phyloP scores from a whole-genome alignment of 345 rosid genomes.

The Laguncularia racemosa region DNA sequence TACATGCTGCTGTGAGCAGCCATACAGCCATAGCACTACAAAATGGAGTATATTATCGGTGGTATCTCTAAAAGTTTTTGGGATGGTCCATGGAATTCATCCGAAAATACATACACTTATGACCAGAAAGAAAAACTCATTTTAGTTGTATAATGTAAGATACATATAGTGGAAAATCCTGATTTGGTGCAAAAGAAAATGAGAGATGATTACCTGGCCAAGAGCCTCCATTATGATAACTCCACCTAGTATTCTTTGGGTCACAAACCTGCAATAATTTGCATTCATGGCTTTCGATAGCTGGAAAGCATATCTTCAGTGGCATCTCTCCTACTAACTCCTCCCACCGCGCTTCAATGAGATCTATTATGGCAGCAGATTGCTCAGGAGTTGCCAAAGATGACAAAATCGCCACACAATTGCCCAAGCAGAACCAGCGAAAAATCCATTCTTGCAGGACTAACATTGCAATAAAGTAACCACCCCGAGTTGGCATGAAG shows the following conservation, averaged over 20 bases:
- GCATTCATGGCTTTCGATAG: conserved; percentile 56
- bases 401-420: conserved; percentile 53
- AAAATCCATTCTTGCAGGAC: conserved; percentile 64
- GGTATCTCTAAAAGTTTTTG: too few species aligned
- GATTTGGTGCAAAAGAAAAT: too few species aligned
- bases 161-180: not conserved
- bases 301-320: not conserved
- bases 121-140: not conserved
- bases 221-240: conserved; percentile 67
- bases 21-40: conserved; percentile 62
- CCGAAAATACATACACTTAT: too few species aligned
- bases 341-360: conserved; percentile 7
- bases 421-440: conserved; percentile 63
- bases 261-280: conserved; percentile 55
- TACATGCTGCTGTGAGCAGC: conserved; percentile 60
- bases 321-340: conserved; percentile 19
- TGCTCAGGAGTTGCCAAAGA: conserved; percentile 17
- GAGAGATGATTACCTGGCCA: conserved; percentile 41
- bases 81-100: too few species aligned
- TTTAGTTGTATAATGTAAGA: not conserved
- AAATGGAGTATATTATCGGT: conserved; percentile 5
- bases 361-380: too few species aligned
- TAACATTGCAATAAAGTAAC: conserved; percentile 60
- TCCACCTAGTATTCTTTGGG: conserved; percentile 66
- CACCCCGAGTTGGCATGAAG: conserved; percentile 56